Percentiles rank a stretch among this genome's conserved stretches.
These are phyloP conservation scores for Pyrenophora tritici-repentis DNA, from an alignment of 2,329 filamentous ascomycete genomes.

Conservation along the genomic window DNA sequence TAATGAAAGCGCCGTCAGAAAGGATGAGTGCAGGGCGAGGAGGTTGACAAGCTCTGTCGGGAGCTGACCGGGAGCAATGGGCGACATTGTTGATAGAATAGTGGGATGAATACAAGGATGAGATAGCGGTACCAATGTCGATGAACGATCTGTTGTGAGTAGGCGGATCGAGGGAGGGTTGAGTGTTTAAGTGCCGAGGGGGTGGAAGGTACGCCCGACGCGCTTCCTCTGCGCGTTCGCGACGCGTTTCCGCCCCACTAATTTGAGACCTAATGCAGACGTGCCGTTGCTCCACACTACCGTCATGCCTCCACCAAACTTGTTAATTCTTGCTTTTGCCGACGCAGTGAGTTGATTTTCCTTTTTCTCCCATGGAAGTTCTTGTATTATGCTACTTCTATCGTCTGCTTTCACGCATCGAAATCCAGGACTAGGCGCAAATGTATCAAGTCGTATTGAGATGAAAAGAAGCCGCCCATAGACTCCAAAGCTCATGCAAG, in stretches of 20 bases:
- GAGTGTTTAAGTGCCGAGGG: slow-evolving; percentile 36
- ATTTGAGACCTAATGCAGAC: slow-evolving; percentile 25
- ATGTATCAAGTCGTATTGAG: slow-evolving; percentile 20
- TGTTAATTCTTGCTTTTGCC: not conserved
- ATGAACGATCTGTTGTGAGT: slow-evolving; percentile 21
- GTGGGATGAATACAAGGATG: slow-evolving; percentile 26
- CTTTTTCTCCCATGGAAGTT: too few relatives aligned
- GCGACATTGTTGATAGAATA: slow-evolving; percentile 35
- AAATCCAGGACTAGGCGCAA: not conserved
- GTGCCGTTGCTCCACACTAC: slow-evolving; percentile 13
- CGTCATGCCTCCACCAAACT: slow-evolving; percentile 10
- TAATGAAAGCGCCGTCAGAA: slow-evolving; percentile 56
- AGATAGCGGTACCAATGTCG: slow-evolving; percentile 27
- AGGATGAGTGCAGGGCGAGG: slow-evolving; percentile 53
- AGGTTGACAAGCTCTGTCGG: slow-evolving; percentile 52
- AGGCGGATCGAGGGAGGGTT: slow-evolving; percentile 12
- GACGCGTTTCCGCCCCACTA: slow-evolving; percentile 33
- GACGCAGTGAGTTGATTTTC: not conserved
- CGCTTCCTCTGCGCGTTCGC: slow-evolving; percentile 29
- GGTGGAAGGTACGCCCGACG: slow-evolving; percentile 29
- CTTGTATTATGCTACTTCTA: too few relatives aligned
- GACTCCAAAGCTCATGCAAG: slow-evolving; percentile 38
- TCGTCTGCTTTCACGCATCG: too few relatives aligned
- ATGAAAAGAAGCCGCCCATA: slow-evolving; percentile 21
- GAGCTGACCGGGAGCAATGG: slow-evolving; percentile 39